Percentiles rank a stretch among this genome's conserved stretches.
Conservation (phyloP, 768 basidiomycete species). For the Piloderma croceum region DNA sequence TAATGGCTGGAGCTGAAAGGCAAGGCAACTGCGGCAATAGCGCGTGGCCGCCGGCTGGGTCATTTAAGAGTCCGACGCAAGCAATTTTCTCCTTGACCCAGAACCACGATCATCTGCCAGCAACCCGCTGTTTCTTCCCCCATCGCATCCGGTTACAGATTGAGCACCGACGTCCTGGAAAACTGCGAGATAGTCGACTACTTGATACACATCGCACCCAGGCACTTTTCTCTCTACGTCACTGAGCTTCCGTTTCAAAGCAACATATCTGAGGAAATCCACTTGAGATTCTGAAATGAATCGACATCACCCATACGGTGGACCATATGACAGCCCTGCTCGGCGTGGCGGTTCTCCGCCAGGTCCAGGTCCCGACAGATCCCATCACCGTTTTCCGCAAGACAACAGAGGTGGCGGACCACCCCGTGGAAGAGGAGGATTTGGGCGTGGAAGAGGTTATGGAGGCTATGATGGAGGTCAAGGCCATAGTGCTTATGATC, state of each 20-base stretch:
- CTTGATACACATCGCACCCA: no score
- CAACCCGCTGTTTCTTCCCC: slow-evolving; percentile 11
- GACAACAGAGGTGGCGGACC: slow-evolving; percentile 47
- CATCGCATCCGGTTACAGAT: slow-evolving; percentile 5
- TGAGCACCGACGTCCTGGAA: no score
- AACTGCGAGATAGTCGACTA: no score
- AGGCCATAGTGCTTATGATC: slow-evolving; percentile 52
- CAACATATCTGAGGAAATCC: no score
- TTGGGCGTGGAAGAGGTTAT: slow-evolving; percentile 47
- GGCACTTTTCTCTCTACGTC: no score
- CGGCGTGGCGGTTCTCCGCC: slow-evolving; percentile 63
- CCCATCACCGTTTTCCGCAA: slow-evolving; percentile 45
- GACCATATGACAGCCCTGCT: slow-evolving; percentile 52
- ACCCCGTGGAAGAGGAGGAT: slow-evolving; percentile 43
- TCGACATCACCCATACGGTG: slow-evolving; percentile 84
- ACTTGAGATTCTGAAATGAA: no score
- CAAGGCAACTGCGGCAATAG: slow-evolving; percentile 14
- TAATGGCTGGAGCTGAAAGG: slow-evolving; percentile 21
- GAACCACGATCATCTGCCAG: slow-evolving; percentile 33
- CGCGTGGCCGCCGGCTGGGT: background rate
- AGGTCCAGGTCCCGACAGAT: slow-evolving; percentile 70
- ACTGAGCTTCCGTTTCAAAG: no score
- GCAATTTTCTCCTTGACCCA: slow-evolving; percentile 29
- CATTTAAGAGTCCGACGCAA: no score
- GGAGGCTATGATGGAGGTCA: slow-evolving; percentile 24